These are phyloP conservation scores for Calocybe gangraenosa DNA, from an alignment of 768 basidiomycete genomes.

Conservation along the genomic window DNA sequence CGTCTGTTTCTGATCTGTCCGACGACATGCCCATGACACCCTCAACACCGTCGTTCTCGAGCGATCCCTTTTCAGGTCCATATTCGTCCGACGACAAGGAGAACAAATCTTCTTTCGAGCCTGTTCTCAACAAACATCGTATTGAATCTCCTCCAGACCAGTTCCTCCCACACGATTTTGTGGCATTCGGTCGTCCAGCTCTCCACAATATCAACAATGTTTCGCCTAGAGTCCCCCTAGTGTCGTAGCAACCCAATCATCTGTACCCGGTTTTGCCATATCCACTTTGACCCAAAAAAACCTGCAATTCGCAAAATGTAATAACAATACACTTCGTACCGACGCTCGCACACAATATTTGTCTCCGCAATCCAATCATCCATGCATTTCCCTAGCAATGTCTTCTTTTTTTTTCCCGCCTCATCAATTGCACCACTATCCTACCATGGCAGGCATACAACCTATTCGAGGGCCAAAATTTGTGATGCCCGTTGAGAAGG, in stretches of 20 bases:
- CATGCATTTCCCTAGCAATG: conserved; percentile 70
- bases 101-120: conserved; percentile 71
- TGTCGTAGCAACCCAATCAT: conserved; percentile 46
- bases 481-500: conserved; percentile 24
- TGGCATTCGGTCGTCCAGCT: conserved; percentile 72
- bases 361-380: conserved; percentile 61
- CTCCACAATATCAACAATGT: conserved; percentile 74
- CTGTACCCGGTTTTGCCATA: conserved; percentile 32
- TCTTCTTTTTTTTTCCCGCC: conserved; percentile 28
- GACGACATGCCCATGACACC: conserved; percentile 86
- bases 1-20: conserved; percentile 68
- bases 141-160: conserved; percentile 69
- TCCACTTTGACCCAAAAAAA: conserved; percentile 46
- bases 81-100: conserved; percentile 75
- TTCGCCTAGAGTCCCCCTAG: conserved; percentile 55
- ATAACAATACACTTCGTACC: conserved; percentile 65
- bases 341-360: conserved; percentile 57
- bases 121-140: conserved; percentile 66
- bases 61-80: conserved; percentile 47
- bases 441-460: conserved; percentile 46
- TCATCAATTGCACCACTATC: conserved; percentile 40
- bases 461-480: conserved; percentile 33
- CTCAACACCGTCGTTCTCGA: conserved; percentile 64
- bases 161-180: conserved; percentile 77
- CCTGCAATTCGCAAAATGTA: conserved; percentile 73